Conservation (phyloP, 768 basidiomycete species). For the Lentinula lateritia region DNA sequence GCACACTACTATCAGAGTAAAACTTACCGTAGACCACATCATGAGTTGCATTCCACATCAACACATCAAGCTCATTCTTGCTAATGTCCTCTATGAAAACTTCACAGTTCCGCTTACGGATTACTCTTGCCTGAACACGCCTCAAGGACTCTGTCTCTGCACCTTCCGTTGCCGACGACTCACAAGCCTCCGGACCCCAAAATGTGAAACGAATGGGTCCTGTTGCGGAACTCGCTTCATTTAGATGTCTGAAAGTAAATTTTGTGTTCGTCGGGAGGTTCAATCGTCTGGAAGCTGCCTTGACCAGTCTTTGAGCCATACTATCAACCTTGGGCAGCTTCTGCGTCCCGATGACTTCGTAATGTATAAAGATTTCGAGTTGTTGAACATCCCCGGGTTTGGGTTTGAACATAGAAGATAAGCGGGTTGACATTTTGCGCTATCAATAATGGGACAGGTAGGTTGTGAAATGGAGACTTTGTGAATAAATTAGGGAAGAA, state of each 20-base stretch:
- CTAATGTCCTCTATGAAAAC: not conserved
- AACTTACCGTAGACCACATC: not conserved
- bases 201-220: not conserved
- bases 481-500: too few relatives aligned
- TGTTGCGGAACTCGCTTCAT: not conserved
- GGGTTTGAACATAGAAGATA: too few relatives aligned
- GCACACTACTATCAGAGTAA: not conserved
- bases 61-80: not conserved
- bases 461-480: too few relatives aligned
- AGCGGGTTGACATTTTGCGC: too few relatives aligned
- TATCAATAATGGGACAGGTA: too few relatives aligned
- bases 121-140: too few relatives aligned
- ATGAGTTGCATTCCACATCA: not conserved
- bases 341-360: not conserved
- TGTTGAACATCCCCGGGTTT: not conserved
- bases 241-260: not conserved
- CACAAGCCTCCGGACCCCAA: not conserved
- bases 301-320: not conserved
- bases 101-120: not conserved
- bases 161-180: not conserved
- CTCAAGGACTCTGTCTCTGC: not conserved
- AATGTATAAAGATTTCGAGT: not conserved
- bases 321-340: not conserved
- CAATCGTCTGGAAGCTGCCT: not conserved
- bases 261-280: not conserved